phyloP scores from a whole-genome alignment of 805 yeast genomes.

The Ogataea minuta region DNA sequence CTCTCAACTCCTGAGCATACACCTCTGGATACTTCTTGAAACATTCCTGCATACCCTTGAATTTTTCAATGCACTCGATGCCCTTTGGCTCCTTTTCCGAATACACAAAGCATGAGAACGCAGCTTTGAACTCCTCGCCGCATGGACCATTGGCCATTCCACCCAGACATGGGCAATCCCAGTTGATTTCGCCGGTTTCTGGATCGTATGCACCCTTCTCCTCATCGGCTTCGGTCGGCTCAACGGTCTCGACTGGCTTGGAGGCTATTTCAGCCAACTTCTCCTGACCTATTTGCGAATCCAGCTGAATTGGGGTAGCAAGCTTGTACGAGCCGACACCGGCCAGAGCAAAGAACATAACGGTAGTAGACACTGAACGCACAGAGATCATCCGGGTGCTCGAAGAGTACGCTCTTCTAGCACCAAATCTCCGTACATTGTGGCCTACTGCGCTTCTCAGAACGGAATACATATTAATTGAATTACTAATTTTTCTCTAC shows the following conservation, averaged over 20 bases:
- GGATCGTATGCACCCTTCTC: constrained; percentile 82
- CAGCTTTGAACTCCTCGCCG: constrained; percentile 92
- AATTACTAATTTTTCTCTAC: constrained; percentile 1
- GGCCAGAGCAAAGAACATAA: constrained; percentile 7
- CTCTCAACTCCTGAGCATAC: constrained; percentile 87
- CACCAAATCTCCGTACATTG: constrained; percentile 1
- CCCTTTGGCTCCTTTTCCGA: constrained; percentile 96
- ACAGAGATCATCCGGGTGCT: neutral
- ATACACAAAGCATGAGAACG: constrained; percentile 92
- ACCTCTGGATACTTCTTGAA: constrained; percentile 91
- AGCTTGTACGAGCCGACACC: constrained; percentile 6
- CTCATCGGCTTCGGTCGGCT: constrained; percentile 35
- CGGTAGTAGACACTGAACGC: constrained; percentile 1
- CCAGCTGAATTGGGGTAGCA: constrained; percentile 11
- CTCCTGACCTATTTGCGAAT: constrained; percentile 14
- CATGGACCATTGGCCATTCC: constrained; percentile 99
- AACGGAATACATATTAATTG: constrained; percentile 4
- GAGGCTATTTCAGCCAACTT: constrained; percentile 18
- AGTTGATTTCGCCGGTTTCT: constrained; percentile 97
- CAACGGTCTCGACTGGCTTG: constrained; percentile 20
- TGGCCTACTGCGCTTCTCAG: neutral
- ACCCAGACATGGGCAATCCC: constrained; percentile 99
- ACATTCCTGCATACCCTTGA: constrained; percentile 89
- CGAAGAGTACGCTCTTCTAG: constrained; percentile 1
- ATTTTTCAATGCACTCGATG: constrained; percentile 87